phyloP scores from a whole-genome alignment of 345 rosid genomes.

The Melaleuca alternifolia region DNA sequence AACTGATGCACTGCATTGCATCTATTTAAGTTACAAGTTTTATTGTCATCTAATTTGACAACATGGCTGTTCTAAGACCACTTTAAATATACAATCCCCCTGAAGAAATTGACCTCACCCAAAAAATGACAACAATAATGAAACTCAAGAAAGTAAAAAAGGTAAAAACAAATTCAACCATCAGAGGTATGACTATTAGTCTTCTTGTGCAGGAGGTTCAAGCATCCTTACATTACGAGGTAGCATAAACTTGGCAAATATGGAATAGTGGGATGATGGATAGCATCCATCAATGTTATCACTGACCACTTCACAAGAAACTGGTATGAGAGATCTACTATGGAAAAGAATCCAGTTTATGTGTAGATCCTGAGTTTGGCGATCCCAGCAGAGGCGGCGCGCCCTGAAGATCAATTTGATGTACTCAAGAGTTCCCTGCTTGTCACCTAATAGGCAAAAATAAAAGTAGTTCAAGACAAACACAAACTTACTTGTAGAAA shows the following conservation, averaged over 20 bases:
- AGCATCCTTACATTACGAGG: constrained; percentile 74
- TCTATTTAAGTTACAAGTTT: too few species aligned
- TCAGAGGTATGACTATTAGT: too few species aligned
- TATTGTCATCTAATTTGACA: too few species aligned
- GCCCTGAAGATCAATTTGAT: constrained; percentile 78
- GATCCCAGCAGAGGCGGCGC: constrained; percentile 96
- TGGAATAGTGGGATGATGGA: constrained; percentile 90
- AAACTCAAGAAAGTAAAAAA: too few species aligned
- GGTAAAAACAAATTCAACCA: not conserved
- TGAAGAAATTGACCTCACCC: too few species aligned
- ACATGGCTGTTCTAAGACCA: too few species aligned
- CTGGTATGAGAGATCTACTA: constrained; percentile 83
- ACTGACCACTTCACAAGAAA: constrained; percentile 65
- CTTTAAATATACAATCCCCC: too few species aligned
- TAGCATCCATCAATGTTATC: constrained; percentile 77
- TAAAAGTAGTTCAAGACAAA: not conserved
- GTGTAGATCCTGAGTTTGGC: constrained; percentile 94
- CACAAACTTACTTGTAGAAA: too few species aligned
- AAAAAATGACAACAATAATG: too few species aligned
- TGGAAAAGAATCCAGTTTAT: constrained; percentile 93
- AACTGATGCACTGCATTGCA: too few species aligned
- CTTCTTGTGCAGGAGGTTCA: constrained; percentile 47
- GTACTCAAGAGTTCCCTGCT: constrained; percentile 85
- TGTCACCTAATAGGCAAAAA: constrained; percentile 45
- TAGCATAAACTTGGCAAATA: constrained; percentile 86